Conservation (phyloP, 2,329 filamentous ascomycete genomes). For the Pestalotiopsis sp. region DNA sequence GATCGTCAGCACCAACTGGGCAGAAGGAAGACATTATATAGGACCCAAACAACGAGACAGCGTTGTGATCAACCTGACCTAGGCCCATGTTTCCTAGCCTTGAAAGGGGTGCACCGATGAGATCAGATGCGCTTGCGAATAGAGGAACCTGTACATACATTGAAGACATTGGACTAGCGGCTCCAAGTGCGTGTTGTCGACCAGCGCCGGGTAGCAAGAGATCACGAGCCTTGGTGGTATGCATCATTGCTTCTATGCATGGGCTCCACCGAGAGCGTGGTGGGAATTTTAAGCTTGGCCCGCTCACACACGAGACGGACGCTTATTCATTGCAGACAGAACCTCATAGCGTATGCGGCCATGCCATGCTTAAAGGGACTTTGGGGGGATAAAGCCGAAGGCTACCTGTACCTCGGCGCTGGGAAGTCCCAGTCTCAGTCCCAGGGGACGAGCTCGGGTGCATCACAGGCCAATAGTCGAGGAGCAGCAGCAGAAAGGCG, state of each 20-base stretch:
- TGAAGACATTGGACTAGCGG: not conserved
- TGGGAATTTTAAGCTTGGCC: not conserved
- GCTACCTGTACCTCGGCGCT: not conserved
- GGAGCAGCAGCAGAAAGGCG: not conserved
- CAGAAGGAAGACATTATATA: conserved; percentile 6
- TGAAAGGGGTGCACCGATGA: conserved; percentile 3
- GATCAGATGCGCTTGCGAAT: conserved; percentile 9
- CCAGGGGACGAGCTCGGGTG: not conserved
- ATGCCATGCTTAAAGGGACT: conserved; percentile 1
- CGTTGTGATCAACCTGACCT: not conserved
- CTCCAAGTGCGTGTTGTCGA: not conserved
- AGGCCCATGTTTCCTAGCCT: conserved; percentile 3
- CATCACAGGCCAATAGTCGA: conserved; percentile 9
- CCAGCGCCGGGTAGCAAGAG: not conserved
- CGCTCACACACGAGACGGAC: conserved; percentile 7
- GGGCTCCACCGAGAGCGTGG: conserved; percentile 5
- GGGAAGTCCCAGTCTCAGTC: not conserved
- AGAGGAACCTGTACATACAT: not conserved
- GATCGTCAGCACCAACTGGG: conserved; percentile 4
- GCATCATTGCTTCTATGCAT: conserved; percentile 1
- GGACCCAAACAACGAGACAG: not conserved
- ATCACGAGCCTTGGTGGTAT: conserved; percentile 11
- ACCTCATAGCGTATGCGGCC: conserved; percentile 7
- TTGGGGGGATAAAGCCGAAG: conserved; percentile 3
- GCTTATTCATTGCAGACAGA: conserved; percentile 3